Base-by-base conservation (phyloP, 352 stramenopile species). In the Globisporangium lucens region DNA sequence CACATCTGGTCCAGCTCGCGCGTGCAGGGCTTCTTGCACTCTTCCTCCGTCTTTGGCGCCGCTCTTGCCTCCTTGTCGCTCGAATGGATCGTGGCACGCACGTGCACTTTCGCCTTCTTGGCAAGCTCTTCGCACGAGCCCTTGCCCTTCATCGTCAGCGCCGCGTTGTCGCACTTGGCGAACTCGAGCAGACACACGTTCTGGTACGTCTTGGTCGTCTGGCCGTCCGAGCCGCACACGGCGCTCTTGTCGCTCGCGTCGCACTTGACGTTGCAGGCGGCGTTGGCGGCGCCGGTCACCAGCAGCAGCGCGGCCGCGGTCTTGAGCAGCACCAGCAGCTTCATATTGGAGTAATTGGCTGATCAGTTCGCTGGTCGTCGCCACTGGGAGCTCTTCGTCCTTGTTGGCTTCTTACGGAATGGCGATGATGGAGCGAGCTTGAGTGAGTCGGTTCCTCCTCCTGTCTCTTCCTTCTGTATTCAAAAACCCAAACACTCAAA, bases 171-270 rank as follows among this genome's bases (percentile, higher is more conserved):
- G 38, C 61, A 69, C 62, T 70, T 66, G 41, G 66, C 66, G 36
- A 66, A 71, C 41, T 62, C 66, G 58, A 71, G 56, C 53, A 71
- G 51, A 36, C 66, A 71, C 30, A 51, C 59, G 56, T 73, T 73
- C 20, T 59, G 43, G 35, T 67, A 73, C 33, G 46, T 69, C 47
- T 65, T 69, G 60, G 66, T 67, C 46, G 46, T 69, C 47, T 65
- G 64, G 60, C 63, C 63, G 49, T 70, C 59, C 20, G 63, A 60
- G 46, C 68, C 68, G 41, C 68, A 73, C 49, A 73, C 68, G 35
- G 63, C 27, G 15, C n/a, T 33, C 17, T 57, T 58, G 46, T 24
- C 53, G 62, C 68, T 58, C 47, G 68, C 66, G 53, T 71, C 66
- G 43, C 66, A 71, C 53, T 71, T 61, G 33, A 69, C 65, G 33